Evolutionary conservation across 352 stramenopile species (phyloP), one percentile per base, ranked within the genome.

Genomic region (Pythium monospermum): DNA sequence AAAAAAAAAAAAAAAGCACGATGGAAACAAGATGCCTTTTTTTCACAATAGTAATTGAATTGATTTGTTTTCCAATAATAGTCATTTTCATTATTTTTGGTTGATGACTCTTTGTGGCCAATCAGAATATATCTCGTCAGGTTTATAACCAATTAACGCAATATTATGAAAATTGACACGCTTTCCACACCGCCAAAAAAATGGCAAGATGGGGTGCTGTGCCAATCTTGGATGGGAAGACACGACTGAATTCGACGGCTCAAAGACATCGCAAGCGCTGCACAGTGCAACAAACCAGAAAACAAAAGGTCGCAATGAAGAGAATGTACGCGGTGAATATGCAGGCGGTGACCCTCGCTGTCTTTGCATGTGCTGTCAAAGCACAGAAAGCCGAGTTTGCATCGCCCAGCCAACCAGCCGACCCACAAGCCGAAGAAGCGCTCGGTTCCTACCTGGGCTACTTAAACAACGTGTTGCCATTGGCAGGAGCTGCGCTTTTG

Each of bases 381-480:
- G 36, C 15, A 42, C 15, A 42, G 15, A 42, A 42, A 18, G 36
- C 30, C 7, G 30, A 35, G 30, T 13, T 13, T 13, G 30, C 30
- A 13, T 13, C 8, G 30, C 30, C 8, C 7, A 8, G 7, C 13
- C 13, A 8, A 13, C 30, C 30, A 35, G 13, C 13, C 7, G 13
- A 8, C 36, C 8, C 10, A 19, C 8, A 42, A 3, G 36, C 54
- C 12, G 35, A 50, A 6, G n/a, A 41, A 2, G 57, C 49, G 15
- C 59, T 43, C 49, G 15, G 51, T n/a, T 38, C 36, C 31, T 64
- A 64, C 43, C 50, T 64, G 43, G 49, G 57, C 21, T 64, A 59
- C 50, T 31, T 64, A 23, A 59, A 64, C 49, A 64, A 64, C 16
- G 23, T 53, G 18, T 43, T 64, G 44, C 57, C 57, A 7, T 15